Conservation (phyloP, 1,284 basidiomycete genomes). For the Trichosporon ovoides region DNA sequence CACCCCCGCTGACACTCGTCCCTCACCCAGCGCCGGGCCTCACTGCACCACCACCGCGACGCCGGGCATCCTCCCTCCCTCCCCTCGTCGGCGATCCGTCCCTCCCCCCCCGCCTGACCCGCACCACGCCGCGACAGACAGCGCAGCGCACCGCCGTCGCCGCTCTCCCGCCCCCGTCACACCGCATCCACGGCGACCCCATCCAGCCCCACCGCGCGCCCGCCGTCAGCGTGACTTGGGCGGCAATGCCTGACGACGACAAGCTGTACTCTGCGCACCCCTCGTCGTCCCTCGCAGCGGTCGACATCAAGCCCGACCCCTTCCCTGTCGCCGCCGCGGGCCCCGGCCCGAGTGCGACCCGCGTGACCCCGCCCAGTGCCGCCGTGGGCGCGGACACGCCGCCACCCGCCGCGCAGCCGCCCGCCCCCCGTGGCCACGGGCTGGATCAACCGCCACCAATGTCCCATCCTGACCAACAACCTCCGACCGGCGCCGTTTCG, state of each 20-base stretch:
- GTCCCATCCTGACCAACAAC: conserved; percentile 2
- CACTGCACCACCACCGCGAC: background rate
- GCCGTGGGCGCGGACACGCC: background rate
- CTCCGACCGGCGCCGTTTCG: background rate
- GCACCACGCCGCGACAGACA: background rate
- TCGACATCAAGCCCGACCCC: conserved; percentile 4
- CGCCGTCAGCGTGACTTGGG: background rate
- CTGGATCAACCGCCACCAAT: conserved; percentile 3
- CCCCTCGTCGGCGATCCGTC: background rate
- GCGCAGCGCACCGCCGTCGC: background rate
- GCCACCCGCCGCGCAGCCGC: background rate
- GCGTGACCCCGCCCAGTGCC: background rate
- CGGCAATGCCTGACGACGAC: conserved; percentile 2
- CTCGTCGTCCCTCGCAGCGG: background rate
- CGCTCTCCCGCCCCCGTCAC: background rate
- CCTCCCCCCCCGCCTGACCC: background rate
- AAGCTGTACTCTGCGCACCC: background rate
- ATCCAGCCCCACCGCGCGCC: background rate
- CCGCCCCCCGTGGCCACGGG: background rate
- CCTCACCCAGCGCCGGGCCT: background rate
- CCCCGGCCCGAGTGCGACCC: background rate
- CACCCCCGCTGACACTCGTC: background rate
- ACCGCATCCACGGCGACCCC: background rate
- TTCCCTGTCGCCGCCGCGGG: background rate
- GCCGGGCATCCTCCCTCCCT: too few relatives aligned